These are phyloP conservation scores for Piper longum DNA, from an alignment of 164 flowering plant species.

Conservation along the genomic window DNA sequence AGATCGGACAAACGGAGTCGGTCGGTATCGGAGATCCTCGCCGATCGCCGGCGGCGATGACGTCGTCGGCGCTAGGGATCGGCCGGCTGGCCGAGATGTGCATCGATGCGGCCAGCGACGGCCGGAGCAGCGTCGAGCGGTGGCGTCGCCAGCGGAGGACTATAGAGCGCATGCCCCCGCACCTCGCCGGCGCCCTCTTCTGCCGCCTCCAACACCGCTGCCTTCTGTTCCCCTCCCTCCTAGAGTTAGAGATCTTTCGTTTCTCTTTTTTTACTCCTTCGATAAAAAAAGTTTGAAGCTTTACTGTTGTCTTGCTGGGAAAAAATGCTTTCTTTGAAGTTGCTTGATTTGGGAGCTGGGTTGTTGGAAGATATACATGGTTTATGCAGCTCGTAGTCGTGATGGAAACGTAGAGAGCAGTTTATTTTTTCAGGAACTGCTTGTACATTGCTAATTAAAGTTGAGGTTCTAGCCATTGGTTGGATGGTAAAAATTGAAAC, in stretches of 20 bases:
- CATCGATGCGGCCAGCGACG: slow-evolving; percentile 52
- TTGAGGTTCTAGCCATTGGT: too few relatives aligned
- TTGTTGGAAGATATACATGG: not conserved
- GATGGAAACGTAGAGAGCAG: not conserved
- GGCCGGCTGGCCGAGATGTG: slow-evolving; percentile 37
- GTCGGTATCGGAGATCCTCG: too few relatives aligned
- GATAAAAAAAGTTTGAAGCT: not conserved
- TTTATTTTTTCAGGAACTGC: not conserved
- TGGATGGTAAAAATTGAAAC: too few relatives aligned
- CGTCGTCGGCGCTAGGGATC: not conserved
- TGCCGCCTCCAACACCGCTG: slow-evolving; percentile 57
- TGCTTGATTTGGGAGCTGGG: not conserved
- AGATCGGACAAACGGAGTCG: too few relatives aligned
- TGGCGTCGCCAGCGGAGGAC: slow-evolving; percentile 83
- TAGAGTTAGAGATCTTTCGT: slow-evolving; percentile 36
- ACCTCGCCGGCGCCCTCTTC: slow-evolving; percentile 61
- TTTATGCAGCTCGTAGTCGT: not conserved
- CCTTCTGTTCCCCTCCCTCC: slow-evolving; percentile 69
- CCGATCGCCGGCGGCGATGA: not conserved
- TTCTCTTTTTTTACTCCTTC: not conserved
- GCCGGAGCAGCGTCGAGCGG: slow-evolving; percentile 39
- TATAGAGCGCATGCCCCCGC: slow-evolving; percentile 65
- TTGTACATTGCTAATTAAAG: not conserved
- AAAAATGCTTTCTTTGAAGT: not conserved
- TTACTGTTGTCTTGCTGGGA: not conserved